phyloP scores from a whole-genome alignment of 257 asterid species.

The Fraxinus americana region DNA sequence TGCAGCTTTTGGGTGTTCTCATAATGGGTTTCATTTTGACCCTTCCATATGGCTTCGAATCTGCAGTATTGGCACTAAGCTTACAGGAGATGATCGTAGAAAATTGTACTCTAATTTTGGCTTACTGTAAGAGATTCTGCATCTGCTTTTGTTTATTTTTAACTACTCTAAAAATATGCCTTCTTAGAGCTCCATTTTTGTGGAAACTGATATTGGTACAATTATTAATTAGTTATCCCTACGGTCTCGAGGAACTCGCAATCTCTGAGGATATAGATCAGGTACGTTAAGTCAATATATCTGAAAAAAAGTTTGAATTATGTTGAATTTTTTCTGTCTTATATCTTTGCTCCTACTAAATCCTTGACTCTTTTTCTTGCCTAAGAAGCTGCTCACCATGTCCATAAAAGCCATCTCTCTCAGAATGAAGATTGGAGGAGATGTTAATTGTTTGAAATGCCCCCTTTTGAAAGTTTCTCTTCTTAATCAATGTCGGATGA shows the following conservation, averaged over 20 bases:
- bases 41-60: constrained; percentile 17
- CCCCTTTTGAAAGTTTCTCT: background rate
- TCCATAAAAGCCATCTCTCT: background rate
- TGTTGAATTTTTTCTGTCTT: background rate
- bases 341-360: background rate
- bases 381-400: background rate
- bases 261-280: constrained; percentile 85
- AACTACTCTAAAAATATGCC: constrained; percentile 1
- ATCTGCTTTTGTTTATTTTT: constrained; percentile 10
- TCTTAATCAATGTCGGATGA: background rate
- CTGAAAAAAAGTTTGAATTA: background rate
- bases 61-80: constrained; percentile 94
- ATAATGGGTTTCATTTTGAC: background rate
- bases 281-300: constrained; percentile 39
- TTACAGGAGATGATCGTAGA: constrained; percentile 88
- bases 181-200: constrained; percentile 12
- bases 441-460: background rate
- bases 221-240: constrained; percentile 60
- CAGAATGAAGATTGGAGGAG: background rate
- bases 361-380: background rate
- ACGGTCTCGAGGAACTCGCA: constrained; percentile 94
- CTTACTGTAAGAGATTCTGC: constrained; percentile 62
- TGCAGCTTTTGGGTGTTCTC: background rate
- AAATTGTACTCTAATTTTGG: constrained; percentile 88
- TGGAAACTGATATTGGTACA: constrained; percentile 27